Evolutionary conservation across 306 rosid genomes (phyloP).

Genomic region (Ochetophila trinervis): DNA sequence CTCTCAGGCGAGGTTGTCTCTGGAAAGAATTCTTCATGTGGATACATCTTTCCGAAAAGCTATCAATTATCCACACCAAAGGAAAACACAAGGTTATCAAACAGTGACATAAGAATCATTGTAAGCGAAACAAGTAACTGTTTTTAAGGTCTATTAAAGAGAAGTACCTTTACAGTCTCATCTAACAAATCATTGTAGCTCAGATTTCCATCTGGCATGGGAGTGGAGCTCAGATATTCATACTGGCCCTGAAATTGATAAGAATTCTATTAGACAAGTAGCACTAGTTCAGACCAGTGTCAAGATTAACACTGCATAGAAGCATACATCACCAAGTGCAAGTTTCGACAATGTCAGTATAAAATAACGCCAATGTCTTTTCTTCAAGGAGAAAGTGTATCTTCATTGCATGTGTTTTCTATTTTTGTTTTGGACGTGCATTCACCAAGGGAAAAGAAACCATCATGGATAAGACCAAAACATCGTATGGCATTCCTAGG

Average conservation of each 20-base stretch:
- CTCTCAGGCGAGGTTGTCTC: constrained; percentile 25
- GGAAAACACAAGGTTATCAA: not conserved
- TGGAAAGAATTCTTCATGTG: constrained; percentile 36
- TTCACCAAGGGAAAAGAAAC: not conserved
- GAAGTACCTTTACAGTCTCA: constrained; percentile 48
- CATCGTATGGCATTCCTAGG: not conserved
- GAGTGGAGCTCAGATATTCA: constrained; percentile 55
- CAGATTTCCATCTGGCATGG: constrained; percentile 79
- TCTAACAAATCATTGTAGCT: constrained; percentile 55
- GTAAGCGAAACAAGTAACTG: not conserved
- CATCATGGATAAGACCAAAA: not conserved
- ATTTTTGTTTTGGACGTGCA: not conserved
- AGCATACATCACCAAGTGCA: not conserved
- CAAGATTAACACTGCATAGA: constrained; percentile 7
- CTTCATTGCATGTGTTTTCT: not conserved
- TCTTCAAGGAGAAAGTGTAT: not conserved
- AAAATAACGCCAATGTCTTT: not conserved
- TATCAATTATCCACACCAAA: constrained; percentile 16
- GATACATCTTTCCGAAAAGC: constrained; percentile 41
- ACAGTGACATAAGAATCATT: not conserved
- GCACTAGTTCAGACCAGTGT: not conserved
- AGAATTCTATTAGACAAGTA: constrained; percentile 11
- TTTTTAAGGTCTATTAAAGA: not conserved
- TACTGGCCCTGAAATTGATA: constrained; percentile 46
- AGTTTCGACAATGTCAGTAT: not conserved